Evolutionary conservation across 257 asterid genomes (phyloP), one percentile per base, ranked within the genome.

Genomic region (Ocimum tenuiflorum): DNA sequence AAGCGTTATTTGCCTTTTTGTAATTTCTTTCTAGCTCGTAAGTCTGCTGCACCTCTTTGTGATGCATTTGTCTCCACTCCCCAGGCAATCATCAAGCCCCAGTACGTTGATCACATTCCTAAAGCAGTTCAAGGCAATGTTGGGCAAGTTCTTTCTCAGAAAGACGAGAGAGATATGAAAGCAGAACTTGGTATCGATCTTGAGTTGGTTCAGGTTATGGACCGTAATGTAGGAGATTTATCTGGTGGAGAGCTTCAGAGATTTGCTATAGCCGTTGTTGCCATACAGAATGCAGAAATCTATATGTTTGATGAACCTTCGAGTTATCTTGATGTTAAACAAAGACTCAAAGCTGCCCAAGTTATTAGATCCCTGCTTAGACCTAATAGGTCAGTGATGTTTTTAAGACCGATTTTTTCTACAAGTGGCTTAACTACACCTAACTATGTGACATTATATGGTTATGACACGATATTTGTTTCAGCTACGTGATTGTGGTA

Each of bases 171-270:
- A 68, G 91, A 77, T 82, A 75, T 80, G 79, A 91, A 91, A 82
- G 77, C 63, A 65, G 70, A 68, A 38, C 97, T 94, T 23, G 86
- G 89, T 71, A 43, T 39, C 53, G 97, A 94, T 75, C 99, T 94
- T 63, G 97, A 94, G 83, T 82, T 94, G 77, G 80, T 79, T 82
- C 90, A 86, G 77, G 97, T 94, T 64, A 71, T 94, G 96, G 97
- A 88, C 64, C 99, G 96, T 61, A 87, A 83, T 74, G 99, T 90
- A 43, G 99, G 95, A 59, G 95, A 94, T 81, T 80, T 94, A 73
- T 94, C 99, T 73, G 99, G 99, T 73, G 97, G 97, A 46, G 97
- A 94, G 91, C 99, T 94, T 73, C 99, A 94, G 82, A 80, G 99
- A 70, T 94, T 88, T 84, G 99, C 99, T 41, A 94, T 94, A 50